Percentiles rank a stretch among this genome's conserved stretches.
phyloP scores from a whole-genome alignment of 2,329 filamentous ascomycete genomes.

The Penicillium sp. region DNA sequence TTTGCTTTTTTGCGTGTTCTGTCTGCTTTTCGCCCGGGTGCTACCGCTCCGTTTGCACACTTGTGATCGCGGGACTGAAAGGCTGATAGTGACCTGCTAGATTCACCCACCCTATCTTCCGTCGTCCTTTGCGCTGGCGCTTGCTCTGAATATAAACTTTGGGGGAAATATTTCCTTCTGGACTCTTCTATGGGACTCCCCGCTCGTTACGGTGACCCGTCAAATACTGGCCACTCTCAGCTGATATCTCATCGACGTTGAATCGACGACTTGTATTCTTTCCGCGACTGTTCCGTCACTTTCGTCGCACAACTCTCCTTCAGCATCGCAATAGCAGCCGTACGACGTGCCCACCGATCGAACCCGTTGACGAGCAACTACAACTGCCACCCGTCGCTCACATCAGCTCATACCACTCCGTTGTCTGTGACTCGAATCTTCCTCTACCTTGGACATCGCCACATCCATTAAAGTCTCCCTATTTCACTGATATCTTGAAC shows the following conservation, averaged over 20 bases:
- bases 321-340: neutral
- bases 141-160: neutral
- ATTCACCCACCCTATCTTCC: neutral
- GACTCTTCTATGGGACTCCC: neutral
- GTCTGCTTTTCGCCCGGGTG: neutral
- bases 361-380: neutral
- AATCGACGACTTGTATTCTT: neutral
- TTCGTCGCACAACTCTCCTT: neutral
- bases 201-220: neutral
- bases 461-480: neutral
- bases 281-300: neutral
- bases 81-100: neutral
- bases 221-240: neutral
- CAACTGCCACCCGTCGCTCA: neutral
- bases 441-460: neutral
- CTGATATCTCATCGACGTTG: neutral
- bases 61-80: neutral
- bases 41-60: slow-evolving; percentile 1
- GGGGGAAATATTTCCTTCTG: no score
- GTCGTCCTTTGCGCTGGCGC: neutral
- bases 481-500: neutral
- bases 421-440: neutral
- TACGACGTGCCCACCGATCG: neutral
- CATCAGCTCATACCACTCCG: neutral
- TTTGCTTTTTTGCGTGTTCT: neutral